Evolutionary conservation across 805 yeast genomes (phyloP), one percentile per base, ranked within the genome.

Genomic region (Saccharomycopsis capsularis): DNA sequence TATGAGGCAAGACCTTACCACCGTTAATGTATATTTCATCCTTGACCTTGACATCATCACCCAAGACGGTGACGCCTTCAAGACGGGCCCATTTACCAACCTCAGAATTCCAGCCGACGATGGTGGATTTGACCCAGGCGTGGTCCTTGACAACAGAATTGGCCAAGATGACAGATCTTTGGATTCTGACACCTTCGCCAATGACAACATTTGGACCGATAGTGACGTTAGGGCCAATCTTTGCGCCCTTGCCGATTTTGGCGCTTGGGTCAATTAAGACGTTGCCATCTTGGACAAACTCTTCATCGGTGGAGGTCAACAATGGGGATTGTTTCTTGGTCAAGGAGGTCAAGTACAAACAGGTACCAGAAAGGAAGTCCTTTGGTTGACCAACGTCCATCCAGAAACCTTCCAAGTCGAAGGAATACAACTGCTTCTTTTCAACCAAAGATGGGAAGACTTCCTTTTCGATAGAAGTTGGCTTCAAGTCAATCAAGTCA

Each of bases 331-430:
- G 66, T 72, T 82, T 87, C 80, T 85, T 85, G 61, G 91, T 70
- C 65, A 89, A 73, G 48, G 98, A 83, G 67, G 85, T 77, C 69
- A 93, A 78, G 78, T 90, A 93, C 57, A 91, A 75, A 60, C 89
- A 81, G 63, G 97, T 87, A 70, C 99, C 99, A 53, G 96, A 82
- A 58, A 93, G 73, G 82, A 89, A 93, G 73, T 93, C 99, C 81
- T 91, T 93, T 79, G 99, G 99, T 78, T 93, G 99, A 71, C 99
- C 99, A 60, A 93, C 97, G 71, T 93, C 99, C 99, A 93, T 93
- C 99, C 99, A 93, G 86, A 82, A 93, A 59, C 99, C 98, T 76
- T 93, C 97, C 65, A 93, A 81, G 71, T 93, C 99, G 65, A 86
- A 93, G 48, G 98, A 90, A 78, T 82, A 93, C 63, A 93, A 78